These are phyloP conservation scores for Boletales sp. DNA, from an alignment of 768 basidiomycete genomes.

Conservation along the genomic window DNA sequence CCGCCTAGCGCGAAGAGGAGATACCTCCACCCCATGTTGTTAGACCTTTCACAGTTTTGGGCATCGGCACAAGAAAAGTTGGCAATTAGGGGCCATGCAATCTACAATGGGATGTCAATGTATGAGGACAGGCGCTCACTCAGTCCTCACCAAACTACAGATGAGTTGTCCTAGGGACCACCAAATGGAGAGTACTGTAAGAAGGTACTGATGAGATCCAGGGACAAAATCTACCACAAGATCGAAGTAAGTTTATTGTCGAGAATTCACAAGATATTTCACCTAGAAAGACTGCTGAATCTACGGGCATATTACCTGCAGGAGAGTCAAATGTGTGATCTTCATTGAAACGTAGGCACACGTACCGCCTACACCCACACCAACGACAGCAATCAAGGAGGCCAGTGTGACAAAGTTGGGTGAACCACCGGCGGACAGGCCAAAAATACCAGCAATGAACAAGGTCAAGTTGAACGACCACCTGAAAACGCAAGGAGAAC, in stretches of 20 bases:
- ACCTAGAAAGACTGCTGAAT: slow-evolving; percentile 51
- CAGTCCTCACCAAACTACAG: slow-evolving; percentile 38
- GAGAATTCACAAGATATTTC: no score
- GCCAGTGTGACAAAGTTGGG: slow-evolving; percentile 47
- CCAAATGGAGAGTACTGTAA: slow-evolving; percentile 57
- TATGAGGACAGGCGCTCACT: background rate
- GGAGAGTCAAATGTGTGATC: background rate
- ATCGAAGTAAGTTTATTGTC: background rate
- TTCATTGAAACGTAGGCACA: background rate
- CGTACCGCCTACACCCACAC: slow-evolving; percentile 47
- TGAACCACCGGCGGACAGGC: slow-evolving; percentile 46
- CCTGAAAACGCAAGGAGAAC: slow-evolving; percentile 16
- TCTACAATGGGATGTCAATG: slow-evolving; percentile 23
- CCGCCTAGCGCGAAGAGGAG: slow-evolving; percentile 52
- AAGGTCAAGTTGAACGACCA: slow-evolving; percentile 56
- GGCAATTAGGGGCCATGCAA: slow-evolving; percentile 59
- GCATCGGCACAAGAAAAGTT: slow-evolving; percentile 47
- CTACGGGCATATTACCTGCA: slow-evolving; percentile 53
- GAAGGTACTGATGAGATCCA: slow-evolving; percentile 52
- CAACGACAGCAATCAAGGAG: slow-evolving; percentile 41
- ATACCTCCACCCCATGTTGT: slow-evolving; percentile 68
- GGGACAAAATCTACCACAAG: slow-evolving; percentile 45
- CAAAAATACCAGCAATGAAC: slow-evolving; percentile 51
- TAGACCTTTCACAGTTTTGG: slow-evolving; percentile 34
- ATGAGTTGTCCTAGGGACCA: slow-evolving; percentile 57